Evolutionary conservation across 1,284 basidiomycete genomes (phyloP), one percentile per base, ranked within the genome.

Genomic region (Pyrrhoderma lamaoense): DNA sequence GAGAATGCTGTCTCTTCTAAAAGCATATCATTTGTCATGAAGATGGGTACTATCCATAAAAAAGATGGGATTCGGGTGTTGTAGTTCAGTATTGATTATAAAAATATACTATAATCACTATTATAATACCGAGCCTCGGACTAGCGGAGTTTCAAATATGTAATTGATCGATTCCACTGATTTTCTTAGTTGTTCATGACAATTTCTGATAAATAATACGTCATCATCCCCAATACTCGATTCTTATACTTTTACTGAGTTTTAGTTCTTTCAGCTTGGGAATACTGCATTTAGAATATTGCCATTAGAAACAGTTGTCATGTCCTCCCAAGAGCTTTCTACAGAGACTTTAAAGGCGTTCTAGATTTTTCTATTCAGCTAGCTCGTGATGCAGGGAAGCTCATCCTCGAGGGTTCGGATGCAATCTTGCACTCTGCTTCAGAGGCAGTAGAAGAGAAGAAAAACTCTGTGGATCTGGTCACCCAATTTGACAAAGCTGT

Each of bases 401-500:
- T 89, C 50, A 87, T 90, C 52, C 69, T 86, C 3, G 76, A 86
- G 64, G 86, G 87, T 56, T 85, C 87, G 9, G 73, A 77, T 45
- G 83, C 80, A 23, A 89, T 89, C 60, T 78, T 78, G 53, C 68
- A 69, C 1, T 67, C 72, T 2, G 67, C 76, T 5, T 65, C 73
- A 23, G 71, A 74, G 8, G 74, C 75, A 59, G 73, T 90, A 48
- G 80, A 80, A 59, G 84, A 90, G 73, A 95, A 94, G 77, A 86
- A 88, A 67, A 94, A 94, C 65, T 83, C 89, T 8, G 90, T 93
- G 14, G 92, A 94, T 68, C 75, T 97, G 36, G 95, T 98, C n/a
- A 98, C 95, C 0, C 89, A 97, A 69, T 96, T 92, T 62, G 94
- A 99, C 68, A 89, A 96, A 55, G 82, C 77, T 36, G 93, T 96